Percentiles rank a stretch among this genome's conserved stretches.
phyloP scores from a whole-genome alignment of 495 filamentous ascomycete species.

The Penicillium herquei region DNA sequence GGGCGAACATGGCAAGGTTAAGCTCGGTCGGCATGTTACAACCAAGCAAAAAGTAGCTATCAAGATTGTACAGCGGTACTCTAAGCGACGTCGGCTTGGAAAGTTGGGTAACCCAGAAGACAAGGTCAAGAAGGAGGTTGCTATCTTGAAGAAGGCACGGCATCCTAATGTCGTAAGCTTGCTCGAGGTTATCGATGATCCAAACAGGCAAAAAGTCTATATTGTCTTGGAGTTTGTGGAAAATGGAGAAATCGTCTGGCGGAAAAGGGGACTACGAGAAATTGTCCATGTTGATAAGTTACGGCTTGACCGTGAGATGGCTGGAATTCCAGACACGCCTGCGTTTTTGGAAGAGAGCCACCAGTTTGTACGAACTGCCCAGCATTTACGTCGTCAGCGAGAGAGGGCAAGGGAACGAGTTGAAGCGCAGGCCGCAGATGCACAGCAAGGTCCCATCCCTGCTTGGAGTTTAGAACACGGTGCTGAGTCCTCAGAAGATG shows the following conservation, averaged over 20 bases:
- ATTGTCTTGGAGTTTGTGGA: slow-evolving; percentile 95
- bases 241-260: slow-evolving; percentile 90
- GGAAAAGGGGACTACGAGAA: slow-evolving; percentile 75
- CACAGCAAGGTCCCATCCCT: slow-evolving; percentile 43
- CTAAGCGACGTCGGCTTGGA: slow-evolving; percentile 87
- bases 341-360: slow-evolving; percentile 59
- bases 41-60: slow-evolving; percentile 86
- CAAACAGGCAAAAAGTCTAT: slow-evolving; percentile 93
- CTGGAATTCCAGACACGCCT: slow-evolving; percentile 54
- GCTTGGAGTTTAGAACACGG: slow-evolving; percentile 82
- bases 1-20: slow-evolving; percentile 96
- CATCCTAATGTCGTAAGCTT: slow-evolving; percentile 94
- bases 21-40: slow-evolving; percentile 76
- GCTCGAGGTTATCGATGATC: slow-evolving; percentile 96
- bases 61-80: slow-evolving; percentile 96
- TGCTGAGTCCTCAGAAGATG: slow-evolving; percentile 59
- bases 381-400: slow-evolving; percentile 55
- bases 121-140: slow-evolving; percentile 95
- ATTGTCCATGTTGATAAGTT: slow-evolving; percentile 79
- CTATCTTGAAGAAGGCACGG: slow-evolving; percentile 95
- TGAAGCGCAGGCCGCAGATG: slow-evolving; percentile 48
- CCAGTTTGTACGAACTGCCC: slow-evolving; percentile 55
- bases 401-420: slow-evolving; percentile 55
- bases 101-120: slow-evolving; percentile 72
- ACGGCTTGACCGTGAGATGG: slow-evolving; percentile 69